Evolutionary conservation across 2,329 filamentous ascomycete genomes (phyloP).

Genomic region (Endoconidiophora laricicola): DNA sequence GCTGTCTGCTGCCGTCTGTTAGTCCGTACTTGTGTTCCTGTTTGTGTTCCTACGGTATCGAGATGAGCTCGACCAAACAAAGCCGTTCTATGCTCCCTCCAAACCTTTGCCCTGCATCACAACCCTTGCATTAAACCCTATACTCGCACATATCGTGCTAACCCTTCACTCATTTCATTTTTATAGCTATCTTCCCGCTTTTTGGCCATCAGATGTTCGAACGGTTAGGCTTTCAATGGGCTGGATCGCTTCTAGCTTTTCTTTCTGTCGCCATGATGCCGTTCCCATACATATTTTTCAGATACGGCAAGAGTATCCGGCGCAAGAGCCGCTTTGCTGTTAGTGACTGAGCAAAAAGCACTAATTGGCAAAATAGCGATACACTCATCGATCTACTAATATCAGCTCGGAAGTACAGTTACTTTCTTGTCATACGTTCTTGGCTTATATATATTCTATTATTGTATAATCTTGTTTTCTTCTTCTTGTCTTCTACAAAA

Average conservation of each 20-base stretch:
- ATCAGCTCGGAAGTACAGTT: too few species aligned
- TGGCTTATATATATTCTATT: too few species aligned
- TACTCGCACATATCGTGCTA: neutral
- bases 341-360: neutral
- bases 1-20: too few species aligned
- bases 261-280: constrained; percentile 45
- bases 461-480: too few species aligned
- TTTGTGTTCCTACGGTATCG: constrained; percentile 6
- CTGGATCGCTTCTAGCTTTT: constrained; percentile 43
- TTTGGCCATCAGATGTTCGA: constrained; percentile 62
- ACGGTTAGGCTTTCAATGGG: constrained; percentile 54
- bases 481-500: too few species aligned
- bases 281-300: constrained; percentile 47
- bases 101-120: too few species aligned
- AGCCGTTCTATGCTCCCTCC: too few species aligned
- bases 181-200: constrained; percentile 52
- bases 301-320: constrained; percentile 40
- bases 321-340: constrained; percentile 36
- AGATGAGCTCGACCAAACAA: neutral
- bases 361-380: too few species aligned
- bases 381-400: too few species aligned
- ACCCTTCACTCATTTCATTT: constrained; percentile 12
- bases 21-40: neutral
- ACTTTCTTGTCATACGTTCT: too few species aligned
- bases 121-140: too few species aligned